Evolutionary conservation across 768 basidiomycete species (phyloP), one percentile per base, ranked within the genome.

Genomic region (Boletus sp.): DNA sequence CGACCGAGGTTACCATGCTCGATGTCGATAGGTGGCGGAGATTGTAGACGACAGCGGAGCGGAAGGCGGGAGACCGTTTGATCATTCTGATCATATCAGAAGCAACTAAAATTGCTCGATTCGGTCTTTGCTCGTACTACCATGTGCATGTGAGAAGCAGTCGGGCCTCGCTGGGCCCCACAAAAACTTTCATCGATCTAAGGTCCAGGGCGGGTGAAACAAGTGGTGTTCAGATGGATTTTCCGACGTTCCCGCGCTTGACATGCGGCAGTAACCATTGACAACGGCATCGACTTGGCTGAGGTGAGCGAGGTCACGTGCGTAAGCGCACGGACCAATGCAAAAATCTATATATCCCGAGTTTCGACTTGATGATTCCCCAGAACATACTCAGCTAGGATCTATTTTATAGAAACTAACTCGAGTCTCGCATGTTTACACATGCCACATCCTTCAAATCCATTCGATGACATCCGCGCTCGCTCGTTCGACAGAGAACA

Each of bases 351-450:
- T 75, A 80, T 71, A 80, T 60, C 47, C 63, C 37, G 47, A 1
- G 36, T 1, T 1, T 35, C 33, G 15, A 45, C 56, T 52, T 20
- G 0, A 14, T 64, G 64, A 66, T 70, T 76, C 82, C 67, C 76
- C 62, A 86, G 84, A 85, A 84, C 83, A 85, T 85, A 86, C 84
- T 85, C 84, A 83, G 82, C 80, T 83, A 86, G 84, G 84, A 85
- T 86, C 84, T 86, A 82, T 86, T 85, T 69, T 84, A 85, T 83
- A 86, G 84, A 82, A 83, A 83, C 83, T 84, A 81, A 85, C 84
- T 73, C 82, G 83, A 83, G 83, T 86, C 83, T 84, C 81, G 85
- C 84, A 86, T 84, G 83, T 85, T 83, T 84, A 85, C 77, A 79
- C 83, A 83, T 86, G 84, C 83, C 83, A 69, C 80, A 80, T 80